These are phyloP conservation scores for Paecilomyces sp. DNA, from an alignment of 2,329 filamentous ascomycete species.

Conservation along the genomic window DNA sequence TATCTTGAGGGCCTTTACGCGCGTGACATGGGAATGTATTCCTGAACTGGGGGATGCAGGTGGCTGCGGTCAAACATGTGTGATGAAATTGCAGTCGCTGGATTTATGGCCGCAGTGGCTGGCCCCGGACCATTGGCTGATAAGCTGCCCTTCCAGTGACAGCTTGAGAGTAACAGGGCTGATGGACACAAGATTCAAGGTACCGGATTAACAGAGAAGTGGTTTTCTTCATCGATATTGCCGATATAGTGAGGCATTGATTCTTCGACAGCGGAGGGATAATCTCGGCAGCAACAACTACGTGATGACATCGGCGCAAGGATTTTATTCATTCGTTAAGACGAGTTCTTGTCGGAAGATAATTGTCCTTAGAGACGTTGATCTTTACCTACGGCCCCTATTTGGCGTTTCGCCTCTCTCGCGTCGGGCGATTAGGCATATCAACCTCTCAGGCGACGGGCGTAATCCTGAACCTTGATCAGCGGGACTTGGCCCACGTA, in stretches of 20 bases:
- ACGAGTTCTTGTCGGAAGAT: background rate
- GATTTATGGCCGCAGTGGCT: background rate
- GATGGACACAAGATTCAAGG: background rate
- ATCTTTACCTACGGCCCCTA: background rate
- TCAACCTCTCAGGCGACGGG: conserved; percentile 20
- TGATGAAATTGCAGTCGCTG: background rate
- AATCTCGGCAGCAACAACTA: background rate
- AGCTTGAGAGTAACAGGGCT: background rate
- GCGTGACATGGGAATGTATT: background rate
- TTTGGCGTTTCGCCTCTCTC: background rate
- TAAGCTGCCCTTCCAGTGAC: background rate
- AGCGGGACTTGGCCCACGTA: conserved; percentile 1
- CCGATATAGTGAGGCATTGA: background rate
- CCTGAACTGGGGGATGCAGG: background rate
- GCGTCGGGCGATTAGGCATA: conserved; percentile 6
- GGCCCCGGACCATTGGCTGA: background rate
- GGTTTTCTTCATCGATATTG: background rate
- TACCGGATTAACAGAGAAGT: background rate
- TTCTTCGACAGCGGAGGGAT: background rate
- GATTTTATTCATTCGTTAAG: background rate
- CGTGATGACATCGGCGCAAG: background rate
- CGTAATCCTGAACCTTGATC: conserved; percentile 20
- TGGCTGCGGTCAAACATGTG: background rate
- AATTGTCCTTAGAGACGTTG: background rate
- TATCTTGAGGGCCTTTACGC: background rate